Base-by-base conservation (phyloP, 2,329 filamentous ascomycete genomes). In the Penicillium aurantiogriseum region DNA sequence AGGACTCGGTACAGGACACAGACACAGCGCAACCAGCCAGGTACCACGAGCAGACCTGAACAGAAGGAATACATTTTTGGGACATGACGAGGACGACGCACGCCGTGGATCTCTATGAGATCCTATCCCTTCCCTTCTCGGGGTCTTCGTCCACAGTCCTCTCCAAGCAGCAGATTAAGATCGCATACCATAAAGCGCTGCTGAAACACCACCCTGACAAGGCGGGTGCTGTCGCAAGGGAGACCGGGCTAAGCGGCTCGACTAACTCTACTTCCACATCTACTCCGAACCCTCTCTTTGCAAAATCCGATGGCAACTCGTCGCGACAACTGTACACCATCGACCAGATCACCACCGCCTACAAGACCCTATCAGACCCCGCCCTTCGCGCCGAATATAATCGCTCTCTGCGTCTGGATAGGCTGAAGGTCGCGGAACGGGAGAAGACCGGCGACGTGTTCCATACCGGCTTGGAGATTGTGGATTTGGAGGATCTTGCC, bases 171-270 rank as follows among this genome's bases (percentile, higher is more conserved):
- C 77, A 80, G 39, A 70, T 85, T 53, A 83, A 82, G 67, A 59
- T 72, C 31, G 84, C 84, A 10, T 87, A 87, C 68, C 81, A 81
- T 57, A 78, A 75, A 47, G 81, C 84, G 7, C 75, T 88, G 25
- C 76, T 87, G 5, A 70, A 71, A 27, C 77, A 85, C 63, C 85
- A 88, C 67, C 85, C 85, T 0, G 85, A 88, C 71, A 86, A 85
- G 68, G 64, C 67, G 2, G 49, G 56, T n/a, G 54, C 67, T 17
- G 36, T 61, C 52, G 50, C 63, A 36, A 53, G 54, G n/a, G 60
- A 65, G 5, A 25, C 61, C 6, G 58, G 50, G 2, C 31, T 54
- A 6, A 19, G 45, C 1, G 6, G 33, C 6, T 44, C 35, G 27
- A 27, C 31, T 39, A 25, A 33, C 8, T 51, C 29, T 36, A 44